Percentiles rank a stretch among this genome's conserved stretches.
Evolutionary conservation across 768 basidiomycete species (phyloP).

Genomic region (Phylloporus rhodoxanthus): DNA sequence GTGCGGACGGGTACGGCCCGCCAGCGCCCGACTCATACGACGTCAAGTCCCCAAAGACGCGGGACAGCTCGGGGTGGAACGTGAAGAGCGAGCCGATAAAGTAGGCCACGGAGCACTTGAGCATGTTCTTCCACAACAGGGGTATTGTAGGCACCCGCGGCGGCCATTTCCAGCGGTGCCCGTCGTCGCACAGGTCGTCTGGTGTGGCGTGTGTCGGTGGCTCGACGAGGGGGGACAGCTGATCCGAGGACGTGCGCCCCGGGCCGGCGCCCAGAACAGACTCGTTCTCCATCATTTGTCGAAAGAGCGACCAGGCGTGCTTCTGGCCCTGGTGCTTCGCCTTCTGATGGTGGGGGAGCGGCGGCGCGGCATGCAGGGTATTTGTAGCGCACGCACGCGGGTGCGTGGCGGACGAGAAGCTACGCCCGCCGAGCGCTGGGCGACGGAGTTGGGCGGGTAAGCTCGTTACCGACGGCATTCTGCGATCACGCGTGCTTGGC

Average conservation of each 20-base stretch:
- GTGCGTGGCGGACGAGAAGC: constrained; percentile 3
- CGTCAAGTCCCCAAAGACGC: constrained; percentile 57
- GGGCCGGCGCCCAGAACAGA: not conserved
- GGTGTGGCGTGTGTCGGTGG: not conserved
- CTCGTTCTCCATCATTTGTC: constrained; percentile 66
- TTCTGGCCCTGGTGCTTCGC: not conserved
- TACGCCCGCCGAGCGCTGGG: constrained; percentile 9
- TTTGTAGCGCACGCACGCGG: constrained; percentile 4
- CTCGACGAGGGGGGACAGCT: constrained; percentile 3
- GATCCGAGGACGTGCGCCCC: constrained; percentile 6
- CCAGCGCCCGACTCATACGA: constrained; percentile 41
- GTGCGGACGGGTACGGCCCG: constrained; percentile 71
- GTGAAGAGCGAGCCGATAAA: constrained; percentile 90
- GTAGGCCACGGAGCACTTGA: constrained; percentile 92
- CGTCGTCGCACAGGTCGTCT: not conserved
- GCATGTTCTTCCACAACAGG: constrained; percentile 58
- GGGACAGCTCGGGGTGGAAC: constrained; percentile 70
- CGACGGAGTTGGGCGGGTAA: not conserved
- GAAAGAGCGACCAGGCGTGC: constrained; percentile 60
- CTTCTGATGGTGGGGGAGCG: not conserved
- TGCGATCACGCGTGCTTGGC: constrained; percentile 14
- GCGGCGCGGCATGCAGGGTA: not conserved
- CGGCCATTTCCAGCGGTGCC: constrained; percentile 5
- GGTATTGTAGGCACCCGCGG: constrained; percentile 37
- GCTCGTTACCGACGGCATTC: constrained; percentile 14